phyloP scores from a whole-genome alignment of 257 asterid species.

The Forsythia suspensa region DNA sequence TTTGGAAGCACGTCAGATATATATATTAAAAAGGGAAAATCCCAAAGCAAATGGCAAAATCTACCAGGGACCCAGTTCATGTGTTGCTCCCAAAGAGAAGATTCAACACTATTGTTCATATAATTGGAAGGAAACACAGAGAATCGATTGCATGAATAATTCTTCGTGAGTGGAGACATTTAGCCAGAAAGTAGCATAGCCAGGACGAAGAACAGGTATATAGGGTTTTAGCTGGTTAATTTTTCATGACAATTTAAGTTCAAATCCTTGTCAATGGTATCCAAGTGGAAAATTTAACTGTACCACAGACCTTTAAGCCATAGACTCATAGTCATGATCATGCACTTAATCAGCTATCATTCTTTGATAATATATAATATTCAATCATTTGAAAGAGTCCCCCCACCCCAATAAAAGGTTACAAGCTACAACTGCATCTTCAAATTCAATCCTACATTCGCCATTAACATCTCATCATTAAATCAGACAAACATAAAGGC shows the following conservation, averaged over 20 bases:
- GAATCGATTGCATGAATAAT: neutral
- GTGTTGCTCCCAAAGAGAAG: neutral
- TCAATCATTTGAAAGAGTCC: neutral
- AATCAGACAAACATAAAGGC: slow-evolving; percentile 3
- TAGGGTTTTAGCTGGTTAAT: neutral
- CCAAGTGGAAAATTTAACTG: neutral
- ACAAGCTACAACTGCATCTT: too few relatives aligned
- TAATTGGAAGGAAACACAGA: neutral
- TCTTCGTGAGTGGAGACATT: neutral
- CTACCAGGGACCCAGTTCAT: neutral
- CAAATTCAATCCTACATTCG: neutral
- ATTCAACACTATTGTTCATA: neutral
- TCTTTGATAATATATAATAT: neutral
- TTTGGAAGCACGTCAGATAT: slow-evolving; percentile 12
- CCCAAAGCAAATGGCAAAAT: neutral
- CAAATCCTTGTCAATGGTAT: neutral
- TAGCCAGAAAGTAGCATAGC: neutral
- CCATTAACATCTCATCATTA: neutral
- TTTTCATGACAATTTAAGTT: neutral
- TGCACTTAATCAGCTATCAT: neutral
- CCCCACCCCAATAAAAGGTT: neutral
- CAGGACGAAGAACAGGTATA: neutral
- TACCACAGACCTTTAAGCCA: neutral
- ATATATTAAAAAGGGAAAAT: neutral
- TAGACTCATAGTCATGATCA: neutral